Evolutionary conservation across 495 filamentous ascomycete genomes (phyloP).

Genomic region (Wilcoxina mikolae): DNA sequence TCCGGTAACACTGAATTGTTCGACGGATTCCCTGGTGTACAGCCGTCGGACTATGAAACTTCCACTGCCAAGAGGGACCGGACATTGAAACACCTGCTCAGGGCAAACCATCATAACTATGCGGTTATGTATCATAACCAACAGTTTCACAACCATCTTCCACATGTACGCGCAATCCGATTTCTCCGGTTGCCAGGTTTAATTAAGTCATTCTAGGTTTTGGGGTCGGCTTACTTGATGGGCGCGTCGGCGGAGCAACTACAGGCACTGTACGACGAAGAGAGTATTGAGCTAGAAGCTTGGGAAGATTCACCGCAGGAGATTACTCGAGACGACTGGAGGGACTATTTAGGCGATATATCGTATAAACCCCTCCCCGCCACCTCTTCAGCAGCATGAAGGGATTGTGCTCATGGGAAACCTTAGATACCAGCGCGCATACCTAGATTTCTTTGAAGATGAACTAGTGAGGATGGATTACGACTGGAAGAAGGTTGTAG

Average conservation of each 20-base stretch:
- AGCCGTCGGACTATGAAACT: conserved; percentile 64
- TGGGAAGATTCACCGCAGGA: conserved; percentile 79
- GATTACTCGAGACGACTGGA: conserved; percentile 69
- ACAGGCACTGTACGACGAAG: conserved; percentile 61
- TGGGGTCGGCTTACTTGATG: conserved; percentile 70
- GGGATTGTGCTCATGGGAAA: not conserved
- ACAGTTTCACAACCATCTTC: conserved; percentile 72
- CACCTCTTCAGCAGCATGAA: not conserved
- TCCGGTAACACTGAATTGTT: conserved; percentile 7
- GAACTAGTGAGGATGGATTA: conserved; percentile 56
- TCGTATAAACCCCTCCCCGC: conserved; percentile 32
- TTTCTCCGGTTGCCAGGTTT: not conserved
- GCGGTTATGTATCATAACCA: conserved; percentile 59
- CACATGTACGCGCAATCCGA: conserved; percentile 47
- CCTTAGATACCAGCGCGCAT: conserved; percentile 64
- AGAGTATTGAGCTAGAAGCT: conserved; percentile 53
- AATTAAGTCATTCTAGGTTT: conserved; percentile 32
- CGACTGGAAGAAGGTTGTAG: conserved; percentile 66
- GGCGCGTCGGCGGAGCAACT: conserved; percentile 60
- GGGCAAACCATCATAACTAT: conserved; percentile 81
- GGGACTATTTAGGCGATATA: conserved; percentile 59
- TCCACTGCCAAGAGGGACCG: conserved; percentile 60
- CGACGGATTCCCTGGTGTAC: conserved; percentile 54
- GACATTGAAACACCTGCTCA: conserved; percentile 76
- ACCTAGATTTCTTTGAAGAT: conserved; percentile 85